Evolutionary conservation across 176 grass and related monocot species (phyloP).

Genomic region (Metroxylon sagu): DNA sequence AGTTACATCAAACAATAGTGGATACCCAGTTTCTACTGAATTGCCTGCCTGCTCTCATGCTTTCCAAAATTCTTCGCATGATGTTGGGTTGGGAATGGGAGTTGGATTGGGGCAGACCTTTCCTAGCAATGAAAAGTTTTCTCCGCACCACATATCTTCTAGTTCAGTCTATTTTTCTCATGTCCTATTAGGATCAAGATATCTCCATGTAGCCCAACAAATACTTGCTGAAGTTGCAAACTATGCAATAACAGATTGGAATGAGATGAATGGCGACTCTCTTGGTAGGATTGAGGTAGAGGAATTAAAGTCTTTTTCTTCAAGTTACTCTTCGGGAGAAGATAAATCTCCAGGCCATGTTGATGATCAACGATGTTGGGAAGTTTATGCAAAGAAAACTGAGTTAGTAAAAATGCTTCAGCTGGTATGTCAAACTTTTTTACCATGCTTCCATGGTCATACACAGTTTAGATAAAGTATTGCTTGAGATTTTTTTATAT

Average conservation of each 20-base stretch:
- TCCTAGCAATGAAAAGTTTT: not conserved
- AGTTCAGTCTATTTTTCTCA: constrained; percentile 23
- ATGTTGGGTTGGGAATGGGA: not conserved
- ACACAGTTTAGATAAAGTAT: too few species aligned
- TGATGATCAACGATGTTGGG: constrained; percentile 13
- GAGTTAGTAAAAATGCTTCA: constrained; percentile 51
- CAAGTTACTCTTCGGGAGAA: constrained; percentile 29
- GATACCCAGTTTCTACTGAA: not conserved
- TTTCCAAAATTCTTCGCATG: not conserved
- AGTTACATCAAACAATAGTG: constrained; percentile 16
- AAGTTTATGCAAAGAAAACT: constrained; percentile 26
- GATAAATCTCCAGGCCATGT: not conserved
- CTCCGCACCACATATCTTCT: constrained; percentile 6
- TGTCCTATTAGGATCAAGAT: constrained; percentile 47
- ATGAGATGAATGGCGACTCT: constrained; percentile 1
- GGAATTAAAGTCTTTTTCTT: constrained; percentile 24
- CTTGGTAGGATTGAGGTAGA: constrained; percentile 12
- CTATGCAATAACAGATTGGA: constrained; percentile 30
- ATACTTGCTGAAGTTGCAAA: constrained; percentile 45
- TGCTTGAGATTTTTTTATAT: too few species aligned
- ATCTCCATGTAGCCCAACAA: constrained; percentile 41
- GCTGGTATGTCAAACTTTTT: constrained; percentile 20
- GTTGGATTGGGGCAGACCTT: not conserved
- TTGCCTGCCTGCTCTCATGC: constrained; percentile 1
- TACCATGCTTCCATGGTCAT: too few species aligned